Evolutionary conservation across 768 basidiomycete species (phyloP), one percentile per base, ranked within the genome.

Genomic region (Leccinum variicolor): DNA sequence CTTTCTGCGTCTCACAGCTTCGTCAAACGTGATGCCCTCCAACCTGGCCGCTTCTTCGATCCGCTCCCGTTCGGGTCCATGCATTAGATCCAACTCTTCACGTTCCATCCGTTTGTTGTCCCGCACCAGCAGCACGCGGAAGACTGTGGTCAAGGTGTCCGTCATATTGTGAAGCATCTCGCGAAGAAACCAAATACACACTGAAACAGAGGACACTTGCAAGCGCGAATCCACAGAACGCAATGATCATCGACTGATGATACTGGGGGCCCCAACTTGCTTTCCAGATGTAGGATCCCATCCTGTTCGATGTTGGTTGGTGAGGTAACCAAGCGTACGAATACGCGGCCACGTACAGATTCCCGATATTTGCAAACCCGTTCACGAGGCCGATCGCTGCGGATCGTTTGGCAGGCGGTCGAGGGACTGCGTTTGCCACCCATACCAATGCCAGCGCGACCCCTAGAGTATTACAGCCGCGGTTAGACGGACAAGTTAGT

Each of bases 361-460:
- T 83, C 10, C 84, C 84, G 4, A 85, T 56, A 56, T 84, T 85
- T 28, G 81, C 84, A 47, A 77, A 71, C 6, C 84, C 85, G 56
- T 85, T 86, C 2, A 84, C 83, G 21, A 87, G 77, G 2, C 78
- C 84, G 23, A 87, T 87, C 1, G 83, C 82, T 6, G 81, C 85
- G 3, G 80, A 60, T 1, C 64, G 62, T 59, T 77, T 84, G 60
- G 83, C 79, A 3, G 85, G 85, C 31, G 86, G 85, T 3, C 86
- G 77, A 15, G 84, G 81, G 39, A 86, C 69, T 1, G 79, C 75
- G 59, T 85, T 86, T 0, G 83, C 79, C 7, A 85, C 80, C 86
- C 86, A 87, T 2, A 85, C 84, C 19, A 82, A 65, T 0, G 77
- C 82, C 21, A 79, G 59, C 2, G 78, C 71, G 51, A 74, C 77